Conservation (phyloP, 192 early-diverging fungal genomes). For the Coemansia sp. region DNA sequence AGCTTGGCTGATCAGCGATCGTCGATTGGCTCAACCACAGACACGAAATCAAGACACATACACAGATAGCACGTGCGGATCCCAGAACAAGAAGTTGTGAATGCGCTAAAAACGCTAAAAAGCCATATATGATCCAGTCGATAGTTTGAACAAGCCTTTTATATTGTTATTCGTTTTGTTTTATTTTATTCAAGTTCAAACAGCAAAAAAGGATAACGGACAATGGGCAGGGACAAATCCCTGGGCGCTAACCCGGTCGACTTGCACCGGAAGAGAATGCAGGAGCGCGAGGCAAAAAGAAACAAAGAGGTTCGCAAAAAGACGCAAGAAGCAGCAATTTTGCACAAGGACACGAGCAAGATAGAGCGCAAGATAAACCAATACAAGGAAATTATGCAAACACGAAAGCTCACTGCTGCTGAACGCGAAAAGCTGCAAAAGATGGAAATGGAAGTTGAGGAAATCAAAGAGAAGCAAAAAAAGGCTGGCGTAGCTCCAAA, state of each 20-base stretch:
- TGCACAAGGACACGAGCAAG: constrained; percentile 40
- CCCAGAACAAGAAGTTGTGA: background rate
- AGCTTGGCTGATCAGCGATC: background rate
- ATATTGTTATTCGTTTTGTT: too few species aligned
- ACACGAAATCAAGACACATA: background rate
- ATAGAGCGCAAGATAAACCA: constrained; percentile 50
- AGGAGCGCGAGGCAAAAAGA: constrained; percentile 39
- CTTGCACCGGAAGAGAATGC: constrained; percentile 31
- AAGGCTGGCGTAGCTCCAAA: constrained; percentile 34
- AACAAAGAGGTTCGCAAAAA: constrained; percentile 51
- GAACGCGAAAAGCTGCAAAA: constrained; percentile 37
- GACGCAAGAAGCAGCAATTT: constrained; percentile 34
- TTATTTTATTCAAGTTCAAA: too few species aligned
- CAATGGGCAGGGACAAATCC: constrained; percentile 33
- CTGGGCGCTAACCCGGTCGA: constrained; percentile 39
- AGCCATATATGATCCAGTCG: background rate
- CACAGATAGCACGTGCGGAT: background rate
- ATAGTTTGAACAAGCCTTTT: background rate
- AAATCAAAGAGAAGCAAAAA: constrained; percentile 27
- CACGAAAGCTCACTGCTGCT: constrained; percentile 38
- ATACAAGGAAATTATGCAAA: constrained; percentile 19
- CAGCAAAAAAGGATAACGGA: background rate
- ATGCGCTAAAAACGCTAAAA: background rate
- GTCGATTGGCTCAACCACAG: background rate
- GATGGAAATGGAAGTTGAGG: constrained; percentile 39